phyloP scores from a whole-genome alignment of 164 flowering plant genomes.

The Nelumbo lutea region DNA sequence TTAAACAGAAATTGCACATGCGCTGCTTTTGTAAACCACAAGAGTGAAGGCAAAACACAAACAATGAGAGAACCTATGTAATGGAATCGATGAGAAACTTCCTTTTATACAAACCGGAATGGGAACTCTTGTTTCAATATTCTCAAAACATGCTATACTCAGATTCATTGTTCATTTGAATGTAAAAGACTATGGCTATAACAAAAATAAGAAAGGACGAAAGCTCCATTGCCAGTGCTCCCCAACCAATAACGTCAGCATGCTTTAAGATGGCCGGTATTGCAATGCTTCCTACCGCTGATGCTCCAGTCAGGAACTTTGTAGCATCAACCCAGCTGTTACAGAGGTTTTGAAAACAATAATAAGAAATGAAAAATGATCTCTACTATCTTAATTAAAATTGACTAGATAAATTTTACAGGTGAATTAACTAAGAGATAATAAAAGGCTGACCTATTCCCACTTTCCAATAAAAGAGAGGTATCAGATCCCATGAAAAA shows the following conservation, averaged over 20 bases:
- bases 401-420: neutral
- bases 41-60: neutral
- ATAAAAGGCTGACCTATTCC: constrained; percentile 39
- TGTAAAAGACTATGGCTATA: constrained; percentile 51
- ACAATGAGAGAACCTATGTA: neutral
- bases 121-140: neutral
- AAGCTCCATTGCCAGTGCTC: constrained; percentile 78
- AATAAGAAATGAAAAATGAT: neutral
- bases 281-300: constrained; percentile 85
- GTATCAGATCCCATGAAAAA: constrained; percentile 64
- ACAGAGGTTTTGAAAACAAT: constrained; percentile 1
- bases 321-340: constrained; percentile 80
- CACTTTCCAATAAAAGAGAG: constrained; percentile 42
- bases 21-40: neutral
- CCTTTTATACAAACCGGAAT: neutral
- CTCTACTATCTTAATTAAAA: neutral
- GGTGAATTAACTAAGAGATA: neutral
- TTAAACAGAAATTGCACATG: too few relatives aligned
- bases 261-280: constrained; percentile 87
- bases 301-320: constrained; percentile 88
- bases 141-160: constrained; percentile 48
- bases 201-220: constrained; percentile 67
- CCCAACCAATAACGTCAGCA: constrained; percentile 93
- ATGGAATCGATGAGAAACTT: neutral
- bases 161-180: constrained; percentile 40